Evolutionary conservation across 2,329 filamentous ascomycete species (phyloP).

Genomic region (Dactylellina leptospora): DNA sequence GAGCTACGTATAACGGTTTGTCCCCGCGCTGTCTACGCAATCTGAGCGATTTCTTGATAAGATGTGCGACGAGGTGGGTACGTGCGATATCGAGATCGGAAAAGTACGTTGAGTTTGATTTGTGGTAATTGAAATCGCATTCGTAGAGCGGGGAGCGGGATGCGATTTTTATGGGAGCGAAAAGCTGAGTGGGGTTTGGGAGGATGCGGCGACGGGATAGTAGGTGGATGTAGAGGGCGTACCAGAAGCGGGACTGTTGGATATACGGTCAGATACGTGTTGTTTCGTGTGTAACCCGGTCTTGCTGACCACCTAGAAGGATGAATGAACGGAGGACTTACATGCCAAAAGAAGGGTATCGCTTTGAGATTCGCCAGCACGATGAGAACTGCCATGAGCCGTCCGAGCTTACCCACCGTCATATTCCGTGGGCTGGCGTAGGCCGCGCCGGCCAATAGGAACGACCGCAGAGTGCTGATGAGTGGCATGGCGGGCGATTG

Average conservation of each 20-base stretch:
- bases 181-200: conserved; percentile 72
- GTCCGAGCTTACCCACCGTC: conserved; percentile 38
- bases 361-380: conserved; percentile 75
- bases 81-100: conserved; percentile 84
- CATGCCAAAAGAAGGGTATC: conserved; percentile 78
- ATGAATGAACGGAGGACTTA: conserved; percentile 61
- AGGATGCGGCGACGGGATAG: conserved; percentile 64
- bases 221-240: conserved; percentile 67
- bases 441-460: conserved; percentile 31
- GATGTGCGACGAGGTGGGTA: conserved; percentile 77
- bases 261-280: background rate
- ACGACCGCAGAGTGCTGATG: conserved; percentile 17
- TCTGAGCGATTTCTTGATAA: conserved; percentile 60
- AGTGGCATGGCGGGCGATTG: conserved; percentile 24
- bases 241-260: conserved; percentile 68
- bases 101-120: conserved; percentile 86
- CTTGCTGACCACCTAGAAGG: background rate
- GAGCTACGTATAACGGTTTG: conserved; percentile 58
- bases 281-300: conserved; percentile 42
- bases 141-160: conserved; percentile 76
- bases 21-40: conserved; percentile 47
- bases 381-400: conserved; percentile 63
- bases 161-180: conserved; percentile 74
- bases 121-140: conserved; percentile 87
- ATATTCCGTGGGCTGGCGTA: conserved; percentile 41